Conservation (phyloP, 2,329 filamentous ascomycete species). For the Dothistroma septosporum region DNA sequence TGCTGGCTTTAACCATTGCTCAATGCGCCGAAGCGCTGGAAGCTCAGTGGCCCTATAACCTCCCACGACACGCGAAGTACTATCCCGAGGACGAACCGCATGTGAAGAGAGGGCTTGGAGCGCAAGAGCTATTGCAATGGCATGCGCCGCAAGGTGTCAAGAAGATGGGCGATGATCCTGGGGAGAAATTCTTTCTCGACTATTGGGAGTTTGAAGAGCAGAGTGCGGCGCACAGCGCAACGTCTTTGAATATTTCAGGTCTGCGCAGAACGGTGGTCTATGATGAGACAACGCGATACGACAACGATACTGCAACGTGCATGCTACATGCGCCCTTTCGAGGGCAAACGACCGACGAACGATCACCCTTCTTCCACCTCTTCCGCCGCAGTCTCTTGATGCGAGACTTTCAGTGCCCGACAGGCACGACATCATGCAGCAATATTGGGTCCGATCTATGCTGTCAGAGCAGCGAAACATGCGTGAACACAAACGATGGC, state of each 20-base stretch:
- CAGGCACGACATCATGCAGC: conserved; percentile 61
- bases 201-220: conserved; percentile 52
- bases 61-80: conserved; percentile 45
- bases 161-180: conserved; percentile 67
- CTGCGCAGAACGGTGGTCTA: conserved; percentile 7
- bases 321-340: conserved; percentile 45
- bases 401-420: conserved; percentile 63
- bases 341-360: conserved; percentile 43
- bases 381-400: conserved; percentile 39
- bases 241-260: not conserved
- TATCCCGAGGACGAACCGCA: conserved; percentile 46
- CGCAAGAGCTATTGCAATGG: conserved; percentile 38
- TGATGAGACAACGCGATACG: conserved; percentile 2
- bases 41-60: conserved; percentile 45
- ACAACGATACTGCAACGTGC: conserved; percentile 14
- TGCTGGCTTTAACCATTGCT: conserved; percentile 14
- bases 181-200: conserved; percentile 69
- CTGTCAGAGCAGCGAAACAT: conserved; percentile 63
- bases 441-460: conserved; percentile 67
- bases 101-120: conserved; percentile 40
- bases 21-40: conserved; percentile 25
- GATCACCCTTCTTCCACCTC: conserved; percentile 14
- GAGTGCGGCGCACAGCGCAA: not conserved
- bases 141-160: conserved; percentile 59
- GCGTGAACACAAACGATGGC: conserved; percentile 57